Evolutionary conservation across 1,284 basidiomycete genomes (phyloP).

Genomic region (Grifola frondosa): DNA sequence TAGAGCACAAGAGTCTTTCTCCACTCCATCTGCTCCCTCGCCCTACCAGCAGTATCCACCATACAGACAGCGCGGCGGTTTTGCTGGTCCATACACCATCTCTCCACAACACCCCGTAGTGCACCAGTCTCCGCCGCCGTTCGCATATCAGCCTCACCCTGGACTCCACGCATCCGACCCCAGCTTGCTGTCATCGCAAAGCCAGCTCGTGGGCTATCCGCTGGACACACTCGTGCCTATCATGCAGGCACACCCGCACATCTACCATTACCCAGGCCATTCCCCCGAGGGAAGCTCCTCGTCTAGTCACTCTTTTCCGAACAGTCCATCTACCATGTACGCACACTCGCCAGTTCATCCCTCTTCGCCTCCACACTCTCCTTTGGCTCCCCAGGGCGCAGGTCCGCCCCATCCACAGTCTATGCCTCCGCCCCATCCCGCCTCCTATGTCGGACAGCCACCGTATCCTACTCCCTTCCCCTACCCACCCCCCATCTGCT

Average conservation of each 20-base stretch:
- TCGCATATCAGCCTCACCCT: conserved; percentile 37
- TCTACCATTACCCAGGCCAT: conserved; percentile 29
- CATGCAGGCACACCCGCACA: conserved; percentile 25
- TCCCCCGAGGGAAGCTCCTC: conserved; percentile 35
- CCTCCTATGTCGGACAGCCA: conserved; percentile 33
- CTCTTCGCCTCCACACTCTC: conserved; percentile 34
- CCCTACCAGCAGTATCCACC: conserved; percentile 23
- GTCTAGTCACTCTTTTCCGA: conserved; percentile 27
- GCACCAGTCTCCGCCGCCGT: conserved; percentile 37
- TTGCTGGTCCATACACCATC: conserved; percentile 48
- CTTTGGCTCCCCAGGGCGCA: conserved; percentile 22
- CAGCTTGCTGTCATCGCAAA: conserved; percentile 29
- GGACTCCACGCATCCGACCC: conserved; percentile 33
- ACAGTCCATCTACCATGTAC: conserved; percentile 23
- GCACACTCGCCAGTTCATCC: conserved; percentile 28
- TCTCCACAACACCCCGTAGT: conserved; percentile 40
- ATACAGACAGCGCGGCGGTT: conserved; percentile 38
- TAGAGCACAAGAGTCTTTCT: conserved; percentile 16
- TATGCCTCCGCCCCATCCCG: conserved; percentile 21
- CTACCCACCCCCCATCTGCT: conserved; percentile 42
- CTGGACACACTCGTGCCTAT: conserved; percentile 30
- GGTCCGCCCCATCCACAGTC: conserved; percentile 12
- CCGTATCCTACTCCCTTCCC: conserved; percentile 41
- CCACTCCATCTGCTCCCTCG: conserved; percentile 10
- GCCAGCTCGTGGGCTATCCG: conserved; percentile 29